These are phyloP conservation scores for Umbelopsis sp. DNA, from an alignment of 192 early-diverging fungal genomes.

Conservation along the genomic window DNA sequence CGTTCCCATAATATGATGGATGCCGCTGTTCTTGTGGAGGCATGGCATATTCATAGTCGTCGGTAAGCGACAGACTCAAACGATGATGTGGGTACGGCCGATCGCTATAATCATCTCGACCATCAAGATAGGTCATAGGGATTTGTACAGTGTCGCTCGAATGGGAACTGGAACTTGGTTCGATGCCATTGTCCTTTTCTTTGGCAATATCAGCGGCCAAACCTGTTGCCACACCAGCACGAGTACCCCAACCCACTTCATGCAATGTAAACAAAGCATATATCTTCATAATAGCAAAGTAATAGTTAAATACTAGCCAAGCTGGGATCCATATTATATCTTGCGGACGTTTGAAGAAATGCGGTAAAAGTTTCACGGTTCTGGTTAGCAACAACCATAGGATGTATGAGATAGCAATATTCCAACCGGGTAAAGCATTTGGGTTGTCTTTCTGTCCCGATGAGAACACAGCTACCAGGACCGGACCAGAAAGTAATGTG, in stretches of 20 bases:
- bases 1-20: not conserved
- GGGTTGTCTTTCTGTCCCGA: conserved; percentile 38
- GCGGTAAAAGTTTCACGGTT: conserved; percentile 66
- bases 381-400: conserved; percentile 68
- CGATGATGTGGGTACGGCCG: not conserved
- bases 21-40: not conserved
- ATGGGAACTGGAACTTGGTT: not conserved
- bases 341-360: conserved; percentile 64
- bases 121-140: not conserved
- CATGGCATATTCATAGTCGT: not conserved
- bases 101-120: not conserved
- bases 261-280: conserved; percentile 75
- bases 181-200: conserved; percentile 22
- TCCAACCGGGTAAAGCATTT: conserved; percentile 57
- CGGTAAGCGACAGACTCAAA: not conserved
- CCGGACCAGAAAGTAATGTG: conserved; percentile 66
- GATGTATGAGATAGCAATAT: conserved; percentile 61
- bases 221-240: conserved; percentile 53
- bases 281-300: conserved; percentile 71
- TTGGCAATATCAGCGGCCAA: conserved; percentile 43
- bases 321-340: conserved; percentile 66
- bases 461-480: conserved; percentile 59
- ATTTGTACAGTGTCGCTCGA: not conserved
- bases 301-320: conserved; percentile 73
- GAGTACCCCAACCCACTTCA: conserved; percentile 71